Evolutionary conservation across 352 stramenopile genomes (phyloP), one percentile per base, ranked within the genome.

Genomic region (Globisporangium perplexum): DNA sequence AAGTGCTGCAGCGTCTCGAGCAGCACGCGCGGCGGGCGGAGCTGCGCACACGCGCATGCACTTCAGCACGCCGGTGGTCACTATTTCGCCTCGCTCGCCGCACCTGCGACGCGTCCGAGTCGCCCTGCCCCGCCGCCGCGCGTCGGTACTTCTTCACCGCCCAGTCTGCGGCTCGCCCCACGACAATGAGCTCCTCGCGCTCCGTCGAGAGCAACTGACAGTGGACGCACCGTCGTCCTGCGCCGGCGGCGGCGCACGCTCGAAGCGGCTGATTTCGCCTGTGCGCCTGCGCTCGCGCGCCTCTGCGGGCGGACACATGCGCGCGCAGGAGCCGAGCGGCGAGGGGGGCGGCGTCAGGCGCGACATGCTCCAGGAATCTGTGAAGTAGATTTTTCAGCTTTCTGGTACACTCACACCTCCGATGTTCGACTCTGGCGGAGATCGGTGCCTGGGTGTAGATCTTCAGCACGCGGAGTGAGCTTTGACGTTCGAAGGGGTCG

Each of bases 71-170:
- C n/a, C n/a, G n/a, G n/a, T n/a, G n/a, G n/a, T n/a, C n/a, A n/a
- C n/a, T n/a, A n/a, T n/a, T n/a, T n/a, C n/a, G 30, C 12, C 11
- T 38, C 12, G 12, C 14, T 0, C 1, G 1, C 24, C 22, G 12
- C 10, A 59, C 53, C 53, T 62, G 30, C 7, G 49, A 20, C 23
- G 7, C 12, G 7, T 73, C 51, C 31, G 62, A 52, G 18, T 66
- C 60, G 20, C 65, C 51, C n/a, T 63, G 62, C 38, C 73, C 73
- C 4, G 73, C 73, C 48, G 73, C 73, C 38, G 73, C 60, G 53
- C 73, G 65, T n/a, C 73, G 68, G 41, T 83, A 81, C 68, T 79
- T 78, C 48, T 83, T 81, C 8, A 83, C 68, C 3, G 70, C 51
- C 18, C 46, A 18, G 35, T n/a, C n/a, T n/a, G n/a, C n/a, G n/a